Evolutionary conservation across 2,329 filamentous ascomycete genomes (phyloP).

Genomic region (Pseudocercospora eumusae): DNA sequence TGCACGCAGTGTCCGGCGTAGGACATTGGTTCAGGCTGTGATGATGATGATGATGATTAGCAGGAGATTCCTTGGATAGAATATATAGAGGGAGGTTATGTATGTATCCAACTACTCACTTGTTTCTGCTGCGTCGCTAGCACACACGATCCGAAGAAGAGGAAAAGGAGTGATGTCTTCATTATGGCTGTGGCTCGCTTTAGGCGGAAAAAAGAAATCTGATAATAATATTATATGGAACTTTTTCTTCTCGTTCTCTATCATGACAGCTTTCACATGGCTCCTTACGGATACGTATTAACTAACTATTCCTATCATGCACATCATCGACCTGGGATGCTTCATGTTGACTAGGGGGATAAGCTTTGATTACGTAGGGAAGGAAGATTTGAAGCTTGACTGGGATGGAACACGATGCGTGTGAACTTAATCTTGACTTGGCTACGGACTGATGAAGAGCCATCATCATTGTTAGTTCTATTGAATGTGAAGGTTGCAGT

Average conservation of each 20-base stretch:
- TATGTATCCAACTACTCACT: background rate
- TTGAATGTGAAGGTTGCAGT: background rate
- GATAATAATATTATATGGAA: too few relatives aligned
- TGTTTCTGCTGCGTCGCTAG: background rate
- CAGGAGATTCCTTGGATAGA: too few relatives aligned
- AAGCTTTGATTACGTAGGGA: background rate
- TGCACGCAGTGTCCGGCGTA: background rate
- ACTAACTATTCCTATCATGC: too few relatives aligned
- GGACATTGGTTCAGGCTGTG: conserved; percentile 4
- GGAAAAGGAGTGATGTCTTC: background rate
- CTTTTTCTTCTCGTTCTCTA: background rate
- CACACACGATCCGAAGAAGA: background rate
- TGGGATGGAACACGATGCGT: background rate
- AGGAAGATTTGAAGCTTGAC: background rate
- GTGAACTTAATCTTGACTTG: background rate
- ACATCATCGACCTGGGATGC: background rate
- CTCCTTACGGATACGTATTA: conserved; percentile 3
- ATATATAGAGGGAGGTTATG: too few relatives aligned
- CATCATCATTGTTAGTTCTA: too few relatives aligned
- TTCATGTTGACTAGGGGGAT: background rate
- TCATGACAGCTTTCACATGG: background rate
- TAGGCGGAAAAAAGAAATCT: too few relatives aligned
- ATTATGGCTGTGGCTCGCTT: conserved; percentile 3
- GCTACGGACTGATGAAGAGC: too few relatives aligned
- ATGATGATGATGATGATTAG: too few relatives aligned